Percentiles rank a stretch among this genome's conserved stretches.
Conservation (phyloP, 1,139 yeast genomes). For the Pneumocystis wakefieldiae region DNA sequence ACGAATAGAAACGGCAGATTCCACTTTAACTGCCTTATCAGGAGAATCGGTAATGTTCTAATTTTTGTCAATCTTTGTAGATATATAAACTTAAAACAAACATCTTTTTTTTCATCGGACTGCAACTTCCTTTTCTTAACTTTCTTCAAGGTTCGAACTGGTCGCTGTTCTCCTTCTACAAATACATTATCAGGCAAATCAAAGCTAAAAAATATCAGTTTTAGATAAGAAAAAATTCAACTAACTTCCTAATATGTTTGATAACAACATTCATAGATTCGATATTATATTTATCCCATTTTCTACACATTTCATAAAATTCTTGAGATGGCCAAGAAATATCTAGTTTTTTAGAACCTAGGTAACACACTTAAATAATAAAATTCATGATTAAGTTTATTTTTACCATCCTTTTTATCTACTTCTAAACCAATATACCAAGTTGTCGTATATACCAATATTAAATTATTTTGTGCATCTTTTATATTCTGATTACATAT, state of each 20-base stretch:
- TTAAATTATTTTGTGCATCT: conserved; percentile 23
- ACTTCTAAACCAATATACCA: conserved; percentile 69
- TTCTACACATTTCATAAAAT: conserved; percentile 62
- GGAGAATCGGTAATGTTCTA: background rate
- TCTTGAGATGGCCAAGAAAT: conserved; percentile 87
- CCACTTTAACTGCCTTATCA: background rate
- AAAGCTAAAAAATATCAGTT: conserved; percentile 23
- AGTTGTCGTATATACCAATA: conserved; percentile 48
- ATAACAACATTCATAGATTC: conserved; percentile 45
- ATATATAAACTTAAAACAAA: background rate
- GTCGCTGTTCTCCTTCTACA: conserved; percentile 62
- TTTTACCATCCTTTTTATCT: conserved; percentile 29
- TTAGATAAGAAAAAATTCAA: conserved; percentile 8
- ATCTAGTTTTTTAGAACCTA: conserved; percentile 44
- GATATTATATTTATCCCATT: conserved; percentile 52
- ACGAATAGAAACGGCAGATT: background rate
- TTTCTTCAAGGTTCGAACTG: conserved; percentile 38
- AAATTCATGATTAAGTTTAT: background rate
- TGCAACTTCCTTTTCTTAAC: conserved; percentile 22
- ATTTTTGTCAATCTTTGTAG: background rate
- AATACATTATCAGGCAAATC: conserved; percentile 80
- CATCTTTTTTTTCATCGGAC: background rate
- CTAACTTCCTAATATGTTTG: conserved; percentile 51
- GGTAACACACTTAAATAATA: background rate
- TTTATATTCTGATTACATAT: background rate